Evolutionary conservation across 257 asterid species (phyloP), one percentile per base, ranked within the genome.

Genomic region (Jacaranda mimosifolia): DNA sequence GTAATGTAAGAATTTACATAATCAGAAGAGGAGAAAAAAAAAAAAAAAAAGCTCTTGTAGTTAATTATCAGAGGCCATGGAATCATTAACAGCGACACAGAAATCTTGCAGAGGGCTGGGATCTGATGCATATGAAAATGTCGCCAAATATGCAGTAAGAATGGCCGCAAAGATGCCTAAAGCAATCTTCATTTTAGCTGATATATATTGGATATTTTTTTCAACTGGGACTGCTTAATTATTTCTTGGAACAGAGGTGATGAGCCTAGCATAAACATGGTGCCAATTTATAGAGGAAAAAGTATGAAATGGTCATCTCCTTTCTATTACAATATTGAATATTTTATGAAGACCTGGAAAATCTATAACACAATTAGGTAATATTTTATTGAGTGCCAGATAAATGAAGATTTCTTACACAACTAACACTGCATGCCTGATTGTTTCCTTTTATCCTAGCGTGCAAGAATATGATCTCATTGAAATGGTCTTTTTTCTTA

Each of bases 21-120:
- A 53, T 3, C 60, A 4, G 1, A n/a, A 8, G 9, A 6, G 5
- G 8, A 6, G 6, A 56, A n/a, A 56, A 4, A 56, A 13, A 4
- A 3, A 17, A 15, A 15, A 17, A n/a, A 0, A 52, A 14, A 52
- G 3, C 1, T 13, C n/a, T 12, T 42, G 4, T 1, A 6, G 9
- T 18, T 56, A 32, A 12, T 63, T 65, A 76, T 74, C 72, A 3
- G 81, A 36, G 15, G 81, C 75, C 3, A 39, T 3, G n/a, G 76
- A 17, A 32, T 81, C 85, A 15, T 69, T 63, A 36, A 81, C 85
- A 5, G 79, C 85, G 49, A 81, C 82, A 13, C 85, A 82, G 51
- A 82, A 82, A 77, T 82, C 82, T 39, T 83, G 84, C 45, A 83
- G 67, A 63, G 85, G 83, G 75, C 79, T 64, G 2, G 72, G 76